phyloP scores from a whole-genome alignment of 179 eudicot genomes.

The Beta lomatogona region DNA sequence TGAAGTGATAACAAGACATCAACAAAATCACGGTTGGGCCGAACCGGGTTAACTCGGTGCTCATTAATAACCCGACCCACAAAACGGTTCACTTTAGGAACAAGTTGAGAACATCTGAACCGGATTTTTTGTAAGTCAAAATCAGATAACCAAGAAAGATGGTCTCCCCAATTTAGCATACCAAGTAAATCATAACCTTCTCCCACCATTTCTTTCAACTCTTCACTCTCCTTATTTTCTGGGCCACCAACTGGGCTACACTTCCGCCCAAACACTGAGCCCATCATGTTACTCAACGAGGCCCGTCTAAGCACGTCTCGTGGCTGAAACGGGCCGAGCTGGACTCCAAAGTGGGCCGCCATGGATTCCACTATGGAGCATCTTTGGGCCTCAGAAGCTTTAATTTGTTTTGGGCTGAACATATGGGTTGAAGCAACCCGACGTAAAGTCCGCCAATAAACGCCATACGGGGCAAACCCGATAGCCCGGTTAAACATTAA shows the following conservation, averaged over 20 bases:
- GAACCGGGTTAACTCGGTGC: constrained; percentile 42
- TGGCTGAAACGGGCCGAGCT: constrained; percentile 15
- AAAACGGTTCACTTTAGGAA: constrained; percentile 71
- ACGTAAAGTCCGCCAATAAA: constrained; percentile 68
- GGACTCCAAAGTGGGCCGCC: constrained; percentile 22
- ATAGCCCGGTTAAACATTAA: constrained; percentile 79
- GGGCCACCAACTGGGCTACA: constrained; percentile 34
- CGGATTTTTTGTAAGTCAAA: constrained; percentile 69
- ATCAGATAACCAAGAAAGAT: constrained; percentile 55
- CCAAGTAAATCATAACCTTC: constrained; percentile 85
- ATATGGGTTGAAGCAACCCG: constrained; percentile 65
- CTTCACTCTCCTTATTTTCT: constrained; percentile 35
- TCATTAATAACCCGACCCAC: constrained; percentile 61
- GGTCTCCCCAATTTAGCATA: constrained; percentile 73
- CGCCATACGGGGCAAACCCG: constrained; percentile 83
- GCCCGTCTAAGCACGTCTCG: constrained; percentile 33
- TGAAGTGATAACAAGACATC: constrained; percentile 70
- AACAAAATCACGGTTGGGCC: constrained; percentile 50
- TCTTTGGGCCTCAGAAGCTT: constrained; percentile 38
- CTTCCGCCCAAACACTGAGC: constrained; percentile 65
- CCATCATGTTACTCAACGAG: constrained; percentile 38
- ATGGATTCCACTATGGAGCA: constrained; percentile 19
- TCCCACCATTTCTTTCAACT: constrained; percentile 57
- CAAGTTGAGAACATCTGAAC: constrained; percentile 56
- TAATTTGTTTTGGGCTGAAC: constrained; percentile 70